Conservation (phyloP, 139 green algal genomes). For the Asterochloris sp. region DNA sequence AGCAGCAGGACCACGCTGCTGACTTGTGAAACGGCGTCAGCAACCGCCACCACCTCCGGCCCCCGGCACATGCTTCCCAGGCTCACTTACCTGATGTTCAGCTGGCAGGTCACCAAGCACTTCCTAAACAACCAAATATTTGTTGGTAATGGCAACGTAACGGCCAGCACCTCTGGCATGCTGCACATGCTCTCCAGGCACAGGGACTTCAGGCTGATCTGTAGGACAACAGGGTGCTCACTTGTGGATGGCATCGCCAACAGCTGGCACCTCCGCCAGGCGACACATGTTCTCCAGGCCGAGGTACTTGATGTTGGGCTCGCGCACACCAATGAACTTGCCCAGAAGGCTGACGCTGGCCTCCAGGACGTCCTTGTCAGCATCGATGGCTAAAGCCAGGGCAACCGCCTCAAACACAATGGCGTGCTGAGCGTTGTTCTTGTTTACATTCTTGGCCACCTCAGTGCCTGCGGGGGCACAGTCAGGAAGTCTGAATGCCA, state of each 20-base stretch:
- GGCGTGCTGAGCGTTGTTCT: conserved; percentile 95
- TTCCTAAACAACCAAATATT: too few species aligned
- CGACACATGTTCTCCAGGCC: conserved; percentile 83
- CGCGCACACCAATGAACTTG: conserved; percentile 65
- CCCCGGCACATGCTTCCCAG: too few species aligned
- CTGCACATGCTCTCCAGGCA: conserved; percentile 76
- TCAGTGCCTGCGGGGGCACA: conserved; percentile 26
- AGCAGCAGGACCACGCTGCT: too few species aligned
- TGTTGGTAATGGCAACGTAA: not conserved
- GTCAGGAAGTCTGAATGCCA: not conserved
- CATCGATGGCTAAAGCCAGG: conserved; percentile 72
- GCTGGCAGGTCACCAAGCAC: too few species aligned
- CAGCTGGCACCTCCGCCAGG: conserved; percentile 64
- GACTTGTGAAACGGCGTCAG: too few species aligned
- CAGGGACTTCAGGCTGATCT: conserved; percentile 91
- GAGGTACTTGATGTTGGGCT: conserved; percentile 94
- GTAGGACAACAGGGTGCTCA: not conserved
- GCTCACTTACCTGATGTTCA: too few species aligned
- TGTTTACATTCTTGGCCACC: conserved; percentile 85
- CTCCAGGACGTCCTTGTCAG: conserved; percentile 49
- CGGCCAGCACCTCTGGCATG: conserved; percentile 56
- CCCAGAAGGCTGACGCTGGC: conserved; percentile 56
- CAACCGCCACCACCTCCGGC: too few species aligned
- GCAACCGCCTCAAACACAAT: conserved; percentile 97
- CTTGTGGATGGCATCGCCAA: conserved; percentile 37